phyloP scores from a whole-genome alignment of 2,329 filamentous ascomycete species.

The Alternaria arborescens region DNA sequence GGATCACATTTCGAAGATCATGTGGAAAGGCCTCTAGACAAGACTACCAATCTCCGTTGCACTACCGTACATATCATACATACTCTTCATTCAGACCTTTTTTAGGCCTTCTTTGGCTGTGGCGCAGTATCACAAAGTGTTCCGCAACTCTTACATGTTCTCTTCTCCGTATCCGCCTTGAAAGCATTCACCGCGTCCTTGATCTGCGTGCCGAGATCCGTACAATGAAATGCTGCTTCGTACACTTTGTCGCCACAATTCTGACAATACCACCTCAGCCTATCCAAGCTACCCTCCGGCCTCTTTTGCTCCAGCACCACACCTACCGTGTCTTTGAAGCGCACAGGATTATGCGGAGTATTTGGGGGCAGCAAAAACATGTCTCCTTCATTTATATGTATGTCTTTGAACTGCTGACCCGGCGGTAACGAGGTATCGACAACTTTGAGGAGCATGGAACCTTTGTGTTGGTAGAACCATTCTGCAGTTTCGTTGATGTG shows the following conservation, averaged over 20 bases:
- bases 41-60: not conserved
- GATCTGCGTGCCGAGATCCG: slow-evolving; percentile 91
- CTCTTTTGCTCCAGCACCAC: slow-evolving; percentile 89
- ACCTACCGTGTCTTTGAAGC: slow-evolving; percentile 93
- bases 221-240: slow-evolving; percentile 87
- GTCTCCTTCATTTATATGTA: slow-evolving; percentile 89
- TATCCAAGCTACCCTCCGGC: slow-evolving; percentile 74
- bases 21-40: slow-evolving; percentile 75
- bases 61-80: slow-evolving; percentile 19
- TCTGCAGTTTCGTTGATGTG: slow-evolving; percentile 97
- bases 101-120: slow-evolving; percentile 36
- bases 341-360: slow-evolving; percentile 94
- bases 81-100: slow-evolving; percentile 1
- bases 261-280: slow-evolving; percentile 89
- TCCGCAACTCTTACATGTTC: slow-evolving; percentile 82
- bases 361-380: slow-evolving; percentile 94
- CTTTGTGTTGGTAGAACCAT: slow-evolving; percentile 97
- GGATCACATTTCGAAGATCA: slow-evolving; percentile 87
- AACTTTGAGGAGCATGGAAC: slow-evolving; percentile 91
- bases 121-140: slow-evolving; percentile 76
- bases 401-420: slow-evolving; percentile 73
- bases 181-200: slow-evolving; percentile 89
- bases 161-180: slow-evolving; percentile 71
- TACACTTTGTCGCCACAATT: slow-evolving; percentile 76
- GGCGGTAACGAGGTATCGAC: slow-evolving; percentile 65